Base-by-base conservation (phyloP, 345 rosid genomes). In the Arabis hirsuta region DNA sequence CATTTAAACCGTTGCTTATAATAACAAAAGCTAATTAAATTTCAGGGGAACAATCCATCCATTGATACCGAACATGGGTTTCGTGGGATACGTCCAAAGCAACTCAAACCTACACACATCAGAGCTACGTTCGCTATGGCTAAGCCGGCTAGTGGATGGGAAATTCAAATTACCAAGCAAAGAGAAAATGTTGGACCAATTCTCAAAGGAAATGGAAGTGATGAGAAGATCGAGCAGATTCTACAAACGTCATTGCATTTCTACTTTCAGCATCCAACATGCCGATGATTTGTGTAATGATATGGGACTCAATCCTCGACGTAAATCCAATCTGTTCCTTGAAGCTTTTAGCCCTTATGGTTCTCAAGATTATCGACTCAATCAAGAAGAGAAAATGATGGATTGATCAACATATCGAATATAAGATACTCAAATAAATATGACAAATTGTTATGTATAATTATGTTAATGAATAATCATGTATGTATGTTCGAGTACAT, bases 251-350 rank as follows among this genome's bases (percentile, higher is more conserved):
- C 92, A 89, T 47, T 93, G 98, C 82, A 90, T 90, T 16, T 86
- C 98, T 13, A 90, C 98, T 12, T 90, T 76, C 77, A 93, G 98
- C 76, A 93, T 93, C 81, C 86, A 87, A 56, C 96, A 90, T 69
- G 84, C 86, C 0, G 96, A 93, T 68, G 97, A 87, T 53, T 68
- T 92, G 50, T 92, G 96, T 66, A 75, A 81, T 58, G 96, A 92
- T 73, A 88, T 92, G 91, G 96, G 93, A 7, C 83, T 90, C 85
- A 83, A 69, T 51, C 62, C 87, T 44, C 79, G 86, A 86, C 82
- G 98, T 80, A 93, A 93, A 82, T 61, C 79, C 26, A 88, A 67
- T 78, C 78, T 82, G 80, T 45, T 90, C 9, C 77, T 82, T 22
- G 97, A 93, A 78, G 95, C 88, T 8, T 85, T 92, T 73, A 88